Evolutionary conservation across 225 moss, liverwort and hornwort genomes (phyloP).

Genomic region (Polytrichum commune): DNA sequence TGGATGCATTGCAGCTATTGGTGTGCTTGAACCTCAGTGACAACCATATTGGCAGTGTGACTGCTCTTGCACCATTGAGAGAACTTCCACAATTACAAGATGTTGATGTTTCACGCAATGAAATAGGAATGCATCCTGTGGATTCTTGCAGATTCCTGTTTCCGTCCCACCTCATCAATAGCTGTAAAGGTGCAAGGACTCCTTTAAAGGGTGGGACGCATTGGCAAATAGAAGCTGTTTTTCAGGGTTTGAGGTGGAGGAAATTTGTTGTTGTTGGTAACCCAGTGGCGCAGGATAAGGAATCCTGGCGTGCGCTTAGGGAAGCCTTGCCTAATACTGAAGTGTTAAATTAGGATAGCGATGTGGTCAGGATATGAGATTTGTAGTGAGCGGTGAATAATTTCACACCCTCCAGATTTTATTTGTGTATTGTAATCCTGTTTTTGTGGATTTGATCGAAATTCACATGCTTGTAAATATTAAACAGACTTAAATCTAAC

Average conservation of each 20-base stretch:
- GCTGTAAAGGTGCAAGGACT: constrained; percentile 3
- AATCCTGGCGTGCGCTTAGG: constrained; percentile 38
- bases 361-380: too few species aligned
- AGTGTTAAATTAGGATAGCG: too few species aligned
- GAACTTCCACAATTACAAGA: constrained; percentile 40
- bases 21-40: constrained; percentile 58
- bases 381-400: too few species aligned
- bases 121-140: constrained; percentile 65
- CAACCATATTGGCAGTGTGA: constrained; percentile 55
- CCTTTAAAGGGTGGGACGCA: constrained; percentile 7
- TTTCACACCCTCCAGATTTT: too few species aligned
- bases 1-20: constrained; percentile 70
- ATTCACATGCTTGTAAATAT: too few species aligned
- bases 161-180: constrained; percentile 52
- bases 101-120: constrained; percentile 72
- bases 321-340: background rate
- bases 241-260: constrained; percentile 46
- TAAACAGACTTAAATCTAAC: too few species aligned
- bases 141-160: constrained; percentile 64
- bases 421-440: too few species aligned
- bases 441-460: too few species aligned
- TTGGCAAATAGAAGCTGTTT: constrained; percentile 64
- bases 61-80: constrained; percentile 64
- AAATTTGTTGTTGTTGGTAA: constrained; percentile 63
- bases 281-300: constrained; percentile 28